phyloP scores from a whole-genome alignment of 139 green algal genomes.

The Zygnema cylindricum region DNA sequence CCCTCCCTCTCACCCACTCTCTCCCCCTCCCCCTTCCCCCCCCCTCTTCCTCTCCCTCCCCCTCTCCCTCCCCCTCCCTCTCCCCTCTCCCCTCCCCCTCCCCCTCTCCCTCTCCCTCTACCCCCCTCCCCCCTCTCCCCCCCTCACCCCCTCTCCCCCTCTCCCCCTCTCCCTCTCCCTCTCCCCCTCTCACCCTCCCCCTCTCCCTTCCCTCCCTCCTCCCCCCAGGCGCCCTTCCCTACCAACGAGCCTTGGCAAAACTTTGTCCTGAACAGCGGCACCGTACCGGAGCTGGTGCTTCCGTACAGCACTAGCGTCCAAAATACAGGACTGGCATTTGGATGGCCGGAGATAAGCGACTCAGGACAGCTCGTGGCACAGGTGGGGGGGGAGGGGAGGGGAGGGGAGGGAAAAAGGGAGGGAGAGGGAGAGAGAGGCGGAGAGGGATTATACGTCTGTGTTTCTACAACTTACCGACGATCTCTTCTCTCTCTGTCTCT shows the following conservation, averaged over 20 bases:
- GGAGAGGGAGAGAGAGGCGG: too few relatives aligned
- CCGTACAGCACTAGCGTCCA: neutral
- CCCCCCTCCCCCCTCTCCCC: neutral
- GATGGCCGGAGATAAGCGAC: neutral
- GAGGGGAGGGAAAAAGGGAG: too few relatives aligned
- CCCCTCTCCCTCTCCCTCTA: slow-evolving; percentile 25
- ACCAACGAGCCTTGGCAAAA: too few relatives aligned
- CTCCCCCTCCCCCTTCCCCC: neutral
- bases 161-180: neutral
- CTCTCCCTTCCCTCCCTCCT: neutral
- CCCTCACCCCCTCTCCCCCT: neutral
- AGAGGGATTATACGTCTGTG: too few relatives aligned
- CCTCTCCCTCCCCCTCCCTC: neutral
- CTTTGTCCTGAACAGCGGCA: neutral
- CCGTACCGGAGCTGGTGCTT: neutral
- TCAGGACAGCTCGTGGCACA: neutral
- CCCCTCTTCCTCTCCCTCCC: neutral
- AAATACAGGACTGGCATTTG: neutral
- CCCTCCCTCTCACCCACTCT: neutral
- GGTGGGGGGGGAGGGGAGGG: too few relatives aligned
- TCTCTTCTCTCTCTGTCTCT: too few relatives aligned
- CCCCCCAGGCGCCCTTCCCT: too few relatives aligned
- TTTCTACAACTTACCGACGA: too few relatives aligned
- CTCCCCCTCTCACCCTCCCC: neutral
- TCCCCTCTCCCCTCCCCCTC: neutral